Evolutionary conservation across 2,329 filamentous ascomycete genomes (phyloP), one percentile per base, ranked within the genome.

Genomic region (Pseudogymnoascus sp.): DNA sequence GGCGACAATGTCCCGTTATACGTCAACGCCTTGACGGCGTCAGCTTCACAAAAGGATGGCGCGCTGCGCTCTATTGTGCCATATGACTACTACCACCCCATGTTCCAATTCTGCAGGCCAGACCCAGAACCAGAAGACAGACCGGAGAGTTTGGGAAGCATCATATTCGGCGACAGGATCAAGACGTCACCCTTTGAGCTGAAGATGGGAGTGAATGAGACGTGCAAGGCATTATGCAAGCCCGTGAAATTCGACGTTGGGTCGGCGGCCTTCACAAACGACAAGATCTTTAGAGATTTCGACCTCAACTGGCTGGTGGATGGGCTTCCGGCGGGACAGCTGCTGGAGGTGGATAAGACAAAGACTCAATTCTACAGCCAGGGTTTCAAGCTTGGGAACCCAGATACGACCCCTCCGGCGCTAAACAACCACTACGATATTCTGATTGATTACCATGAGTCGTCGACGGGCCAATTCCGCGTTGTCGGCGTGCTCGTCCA

Each of bases 381-480:
- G 11, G 94, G 94, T 1, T 99, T 99, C 74, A 81, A 90, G 60
- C 80, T 97, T 60, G 92, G 92, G 18, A 74, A 81, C 30, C 79
- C 82, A 5, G 79, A 82, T 43, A 81, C 77, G 4, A 73, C 81
- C 35, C 79, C 86, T 39, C 74, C 85, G 18, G 75, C 77, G 47
- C 81, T 99, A 72, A 90, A 97, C 79, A 99, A 97, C 74, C 94
- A 99, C 75, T 97, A 95, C 77, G 89, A 97, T 68, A 97, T 99
- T 68, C 75, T 87, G 58, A 84, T 99, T 70, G 93, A 99, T 69
- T 97, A 96, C 71, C 94, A 99, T 72, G 82, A 90, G 69, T 88
- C 93, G 38, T 81, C 79, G 65, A 76, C 80, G 50, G 80, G 88
- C 63, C 84, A 92, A 73, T 90, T 88, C 67, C 85, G 94, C 25